Evolutionary conservation across 345 rosid genomes (phyloP), one percentile per base, ranked within the genome.

Genomic region (Eucalyptus caleyi): DNA sequence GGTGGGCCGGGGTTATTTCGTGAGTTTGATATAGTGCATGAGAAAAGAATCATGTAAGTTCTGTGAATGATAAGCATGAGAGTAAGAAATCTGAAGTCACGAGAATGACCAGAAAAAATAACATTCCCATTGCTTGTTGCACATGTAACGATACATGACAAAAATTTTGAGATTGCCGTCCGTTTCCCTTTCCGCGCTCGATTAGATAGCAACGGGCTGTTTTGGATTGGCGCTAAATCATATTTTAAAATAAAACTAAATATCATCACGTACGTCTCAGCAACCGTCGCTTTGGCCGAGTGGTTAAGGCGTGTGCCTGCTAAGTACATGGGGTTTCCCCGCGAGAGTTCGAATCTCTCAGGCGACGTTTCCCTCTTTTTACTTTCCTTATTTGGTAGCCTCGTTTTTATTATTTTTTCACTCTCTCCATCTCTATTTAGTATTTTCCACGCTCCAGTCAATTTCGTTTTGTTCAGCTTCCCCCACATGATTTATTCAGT

Each of bases 221-320:
- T 53, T 19, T 19, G 10, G 0, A 3, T 2, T 53, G 59, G 11
- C 59, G 5, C 59, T 19, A 8, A 2, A 19, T 53, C 1, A 53
- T 2, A 19, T 21, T 4, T 0, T n/a, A n/a, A 56, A 56, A 2
- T 56, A 56, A 56, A 56, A 0, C 0, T 4, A 10, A 24, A 9
- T 19, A 37, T 5, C 4, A 5, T 18, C 1, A 34, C 4, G 0
- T 1, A 2, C 8, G 2, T 21, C n/a, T n/a, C 18, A 7, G 0
- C 62, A 1, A 32, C 1, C 3, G 96, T 93, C 94, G 95, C 96
- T 94, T 96, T 95, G 96, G 97, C 97, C 94, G 95, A 95, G 95
- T 95, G 97, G 97, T 96, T 96, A 96, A 95, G 97, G 96, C 94
- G 95, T 94, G 96, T 95, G 97, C 96, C 96, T 94, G 96, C 96